A percentile compares a stretch with the other conserved stretches of the same genome.
phyloP scores from a whole-genome alignment of 352 stramenopile genomes.

The Pythium myriotylum region DNA sequence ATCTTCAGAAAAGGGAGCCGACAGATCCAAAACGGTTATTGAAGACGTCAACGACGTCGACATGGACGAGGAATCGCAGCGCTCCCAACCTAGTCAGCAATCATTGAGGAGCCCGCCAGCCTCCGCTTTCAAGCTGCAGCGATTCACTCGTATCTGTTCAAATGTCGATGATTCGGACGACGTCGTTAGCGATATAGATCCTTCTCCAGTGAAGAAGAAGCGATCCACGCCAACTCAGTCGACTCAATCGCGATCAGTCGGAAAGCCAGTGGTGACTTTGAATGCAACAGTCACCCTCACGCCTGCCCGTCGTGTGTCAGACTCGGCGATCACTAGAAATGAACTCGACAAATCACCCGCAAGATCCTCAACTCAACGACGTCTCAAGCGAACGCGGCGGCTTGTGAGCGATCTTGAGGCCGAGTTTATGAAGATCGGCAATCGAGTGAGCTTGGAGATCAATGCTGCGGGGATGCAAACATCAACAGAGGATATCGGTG shows the following conservation, averaged over 20 bases:
- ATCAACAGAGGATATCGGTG: constrained; percentile 12
- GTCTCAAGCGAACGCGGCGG: constrained; percentile 20
- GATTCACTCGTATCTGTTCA: constrained; percentile 45
- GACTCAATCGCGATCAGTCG: background rate
- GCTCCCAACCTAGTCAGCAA: constrained; percentile 4
- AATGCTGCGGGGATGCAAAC: constrained; percentile 3
- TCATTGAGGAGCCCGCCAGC: constrained; percentile 24
- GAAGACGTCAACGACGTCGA: background rate
- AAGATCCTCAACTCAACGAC: constrained; percentile 6
- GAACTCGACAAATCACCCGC: background rate
- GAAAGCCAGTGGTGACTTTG: background rate
- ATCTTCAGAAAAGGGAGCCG: background rate
- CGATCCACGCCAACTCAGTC: background rate
- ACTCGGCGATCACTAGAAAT: background rate
- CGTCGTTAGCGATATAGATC: constrained; percentile 6
- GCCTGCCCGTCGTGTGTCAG: background rate
- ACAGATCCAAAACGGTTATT: constrained; percentile 12
- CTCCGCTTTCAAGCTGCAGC: constrained; percentile 28
- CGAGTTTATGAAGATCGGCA: constrained; percentile 29
- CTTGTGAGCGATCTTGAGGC: constrained; percentile 25
- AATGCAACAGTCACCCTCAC: constrained; percentile 7
- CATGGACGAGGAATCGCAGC: constrained; percentile 15
- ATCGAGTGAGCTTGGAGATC: constrained; percentile 14
- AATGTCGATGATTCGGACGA: constrained; percentile 53
- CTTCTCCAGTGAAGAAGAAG: constrained; percentile 12